Percentiles rank a stretch among this genome's conserved stretches.
phyloP scores from a whole-genome alignment of 73 alveolate species.

The Tetrahymena elliotti region DNA sequence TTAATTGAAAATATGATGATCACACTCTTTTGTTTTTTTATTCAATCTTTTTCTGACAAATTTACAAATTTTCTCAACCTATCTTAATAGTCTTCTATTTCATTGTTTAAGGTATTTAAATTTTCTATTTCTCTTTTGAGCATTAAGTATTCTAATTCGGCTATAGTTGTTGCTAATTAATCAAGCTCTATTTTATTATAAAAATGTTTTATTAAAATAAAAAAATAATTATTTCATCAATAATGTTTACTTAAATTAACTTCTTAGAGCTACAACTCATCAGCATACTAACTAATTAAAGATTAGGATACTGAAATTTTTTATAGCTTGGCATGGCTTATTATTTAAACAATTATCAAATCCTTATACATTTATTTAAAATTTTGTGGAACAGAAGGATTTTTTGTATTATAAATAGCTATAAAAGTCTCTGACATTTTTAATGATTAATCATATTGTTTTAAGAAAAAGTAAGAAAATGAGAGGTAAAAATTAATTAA shows the following conservation, averaged over 20 bases:
- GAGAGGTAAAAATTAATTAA: neutral
- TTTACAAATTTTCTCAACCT: neutral
- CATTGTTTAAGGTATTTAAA: neutral
- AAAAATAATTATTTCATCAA: too few relatives aligned
- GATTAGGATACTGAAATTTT: neutral
- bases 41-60: neutral
- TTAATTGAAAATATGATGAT: too few relatives aligned
- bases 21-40: too few relatives aligned
- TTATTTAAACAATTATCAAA: neutral
- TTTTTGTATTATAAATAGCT: neutral
- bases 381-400: neutral
- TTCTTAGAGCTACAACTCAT: neutral
- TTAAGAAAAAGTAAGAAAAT: neutral
- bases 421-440: neutral
- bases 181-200: neutral
- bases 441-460: neutral
- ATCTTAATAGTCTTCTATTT: neutral
- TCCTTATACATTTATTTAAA: neutral
- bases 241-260: neutral
- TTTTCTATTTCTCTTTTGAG: neutral
- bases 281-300: too few relatives aligned
- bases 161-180: neutral
- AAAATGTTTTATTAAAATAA: too few relatives aligned
- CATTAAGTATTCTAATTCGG: neutral
- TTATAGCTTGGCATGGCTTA: neutral